Evolutionary conservation across 139 green algal species (phyloP).

Genomic region (Dunaliella primolecta): DNA sequence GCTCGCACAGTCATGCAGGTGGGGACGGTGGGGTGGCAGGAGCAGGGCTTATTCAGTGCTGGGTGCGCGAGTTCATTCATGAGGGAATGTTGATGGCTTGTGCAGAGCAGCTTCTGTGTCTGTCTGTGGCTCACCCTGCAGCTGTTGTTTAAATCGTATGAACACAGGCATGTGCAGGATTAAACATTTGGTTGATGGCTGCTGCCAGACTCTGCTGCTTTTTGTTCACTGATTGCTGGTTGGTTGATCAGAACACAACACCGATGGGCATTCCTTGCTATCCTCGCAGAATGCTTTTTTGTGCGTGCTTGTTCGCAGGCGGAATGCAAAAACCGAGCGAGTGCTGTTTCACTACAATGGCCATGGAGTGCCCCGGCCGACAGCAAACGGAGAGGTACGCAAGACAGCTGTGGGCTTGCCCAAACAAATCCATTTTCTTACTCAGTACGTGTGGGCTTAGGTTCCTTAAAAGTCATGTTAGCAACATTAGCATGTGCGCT

Average conservation of each 20-base stretch:
- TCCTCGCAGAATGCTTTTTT: too few relatives aligned
- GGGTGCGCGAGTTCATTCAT: not conserved
- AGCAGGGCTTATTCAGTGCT: not conserved
- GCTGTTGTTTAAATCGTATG: not conserved
- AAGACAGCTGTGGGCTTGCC: too few relatives aligned
- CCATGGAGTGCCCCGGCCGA: conserved; percentile 95
- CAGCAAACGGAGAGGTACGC: conserved; percentile 87
- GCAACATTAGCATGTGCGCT: conserved; percentile 10
- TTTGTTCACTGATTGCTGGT: too few relatives aligned
- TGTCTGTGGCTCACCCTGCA: not conserved
- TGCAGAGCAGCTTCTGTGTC: not conserved
- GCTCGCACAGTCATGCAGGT: conserved; percentile 77
- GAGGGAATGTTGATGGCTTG: too few relatives aligned
- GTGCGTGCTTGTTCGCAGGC: too few relatives aligned
- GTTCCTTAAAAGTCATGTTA: too few relatives aligned
- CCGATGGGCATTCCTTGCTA: too few relatives aligned
- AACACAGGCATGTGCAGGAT: not conserved
- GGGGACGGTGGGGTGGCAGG: conserved; percentile 80
- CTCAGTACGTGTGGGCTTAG: too few relatives aligned
- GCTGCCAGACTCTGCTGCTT: too few relatives aligned
- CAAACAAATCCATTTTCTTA: too few relatives aligned
- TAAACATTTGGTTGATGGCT: too few relatives aligned
- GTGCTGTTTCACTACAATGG: conserved; percentile 99
- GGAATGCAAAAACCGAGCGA: conserved; percentile 71
- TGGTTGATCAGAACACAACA: too few relatives aligned